A percentile compares a stretch with the other conserved stretches of the same genome.
These are phyloP conservation scores for Cylindrotheca fusiformis DNA, from an alignment of 108 stramenopile genomes.

Conservation along the genomic window DNA sequence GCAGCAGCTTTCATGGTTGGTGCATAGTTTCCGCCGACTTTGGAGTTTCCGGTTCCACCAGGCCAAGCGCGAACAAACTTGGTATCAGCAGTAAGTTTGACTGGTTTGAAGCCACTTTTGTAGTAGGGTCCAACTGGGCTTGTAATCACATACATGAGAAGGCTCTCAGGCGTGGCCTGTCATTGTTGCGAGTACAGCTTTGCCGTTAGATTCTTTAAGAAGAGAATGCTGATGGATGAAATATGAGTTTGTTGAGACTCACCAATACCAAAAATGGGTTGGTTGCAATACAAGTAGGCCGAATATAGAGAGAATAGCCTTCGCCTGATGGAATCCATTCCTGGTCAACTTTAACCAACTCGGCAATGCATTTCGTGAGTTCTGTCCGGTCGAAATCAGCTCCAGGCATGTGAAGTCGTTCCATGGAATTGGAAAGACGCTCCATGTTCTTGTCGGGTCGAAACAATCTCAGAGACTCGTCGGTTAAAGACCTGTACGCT, in stretches of 20 bases:
- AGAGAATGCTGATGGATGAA: background rate
- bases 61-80: conserved; percentile 93
- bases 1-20: conserved; percentile 87
- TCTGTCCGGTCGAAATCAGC: conserved; percentile 75
- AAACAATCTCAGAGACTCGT: conserved; percentile 72
- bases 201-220: background rate
- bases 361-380: conserved; percentile 74
- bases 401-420: conserved; percentile 75
- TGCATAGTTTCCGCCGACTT: conserved; percentile 96
- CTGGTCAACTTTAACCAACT: conserved; percentile 72
- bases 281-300: conserved; percentile 93
- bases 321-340: conserved; percentile 93
- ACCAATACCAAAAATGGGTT: conserved; percentile 76
- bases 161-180: conserved; percentile 47
- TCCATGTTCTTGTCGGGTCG: conserved; percentile 92
- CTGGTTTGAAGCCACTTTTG: conserved; percentile 89
- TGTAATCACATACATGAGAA: conserved; percentile 82
- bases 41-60: conserved; percentile 87
- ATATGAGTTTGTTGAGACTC: background rate
- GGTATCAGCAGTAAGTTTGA: conserved; percentile 86
- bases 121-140: conserved; percentile 94
- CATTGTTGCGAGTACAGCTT: background rate
- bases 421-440: conserved; percentile 78
- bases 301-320: conserved; percentile 96
- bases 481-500: conserved; percentile 61